A percentile compares a stretch with the other conserved stretches of the same genome.
Evolutionary conservation across 352 stramenopile genomes (phyloP).

Genomic region (Pilasporangium apinafurcum): DNA sequence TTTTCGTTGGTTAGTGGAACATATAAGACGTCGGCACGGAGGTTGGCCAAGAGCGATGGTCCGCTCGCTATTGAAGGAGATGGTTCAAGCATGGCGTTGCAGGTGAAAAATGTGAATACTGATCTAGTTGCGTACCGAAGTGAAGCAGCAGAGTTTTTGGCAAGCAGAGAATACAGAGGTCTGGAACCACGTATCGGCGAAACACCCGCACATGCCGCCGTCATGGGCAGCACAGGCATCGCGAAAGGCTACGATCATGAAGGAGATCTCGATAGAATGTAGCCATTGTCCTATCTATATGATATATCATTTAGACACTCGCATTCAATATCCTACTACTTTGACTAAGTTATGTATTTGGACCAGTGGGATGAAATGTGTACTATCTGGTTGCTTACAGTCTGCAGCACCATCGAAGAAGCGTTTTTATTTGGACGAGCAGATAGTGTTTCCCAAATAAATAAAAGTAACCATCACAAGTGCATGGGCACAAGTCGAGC

Average conservation of each 20-base stretch:
- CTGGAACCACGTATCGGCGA: constrained; percentile 80
- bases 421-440: not conserved
- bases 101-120: constrained; percentile 40
- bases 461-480: too few species aligned
- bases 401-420: too few species aligned
- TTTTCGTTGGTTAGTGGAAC: constrained; percentile 80
- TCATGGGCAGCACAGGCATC: constrained; percentile 68
- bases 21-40: constrained; percentile 40
- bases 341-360: too few species aligned
- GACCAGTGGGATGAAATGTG: too few species aligned
- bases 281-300: too few species aligned
- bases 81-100: constrained; percentile 31
- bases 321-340: too few species aligned
- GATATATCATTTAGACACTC: too few species aligned
- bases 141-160: constrained; percentile 70
- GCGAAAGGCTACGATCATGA: constrained; percentile 74
- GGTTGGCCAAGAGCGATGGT: too few species aligned
- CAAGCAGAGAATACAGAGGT: constrained; percentile 64
- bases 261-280: too few species aligned
- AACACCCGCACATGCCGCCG: constrained; percentile 67
- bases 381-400: too few species aligned
- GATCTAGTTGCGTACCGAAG: constrained; percentile 63
- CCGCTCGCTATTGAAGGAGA: constrained; percentile 13
- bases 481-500: too few species aligned
- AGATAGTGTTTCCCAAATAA: too few species aligned